Evolutionary conservation across 139 green algal species (phyloP), one percentile per base, ranked within the genome.

Genomic region (Helicosporidium sp.): DNA sequence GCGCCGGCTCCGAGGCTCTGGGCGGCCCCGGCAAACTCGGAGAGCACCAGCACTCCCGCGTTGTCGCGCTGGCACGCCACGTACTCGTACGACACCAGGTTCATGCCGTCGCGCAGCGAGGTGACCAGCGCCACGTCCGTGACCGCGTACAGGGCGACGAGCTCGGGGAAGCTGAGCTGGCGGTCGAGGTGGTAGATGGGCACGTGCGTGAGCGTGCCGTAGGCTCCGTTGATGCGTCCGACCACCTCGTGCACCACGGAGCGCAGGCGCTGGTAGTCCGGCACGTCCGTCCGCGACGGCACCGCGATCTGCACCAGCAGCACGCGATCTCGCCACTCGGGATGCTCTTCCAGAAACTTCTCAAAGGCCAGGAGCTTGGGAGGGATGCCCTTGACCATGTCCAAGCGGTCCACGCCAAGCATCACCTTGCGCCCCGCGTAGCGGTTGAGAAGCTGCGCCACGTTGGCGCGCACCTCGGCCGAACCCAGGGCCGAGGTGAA

Each of bases 321-420:
- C 49, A 93, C 75, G 54, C 72, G 63, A 62, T 94, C 82, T 1
- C 82, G 52, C 85, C 87, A 99, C 56, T 94, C 72, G 0, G 78
- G 74, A 53, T 95, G 74, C 69, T 97, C 87, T 54, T 93, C 80
- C 42, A 95, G 66, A 44, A 94, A 94, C 77, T 95, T 96, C 66
- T 97, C 90, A 73, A 93, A 96, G 13, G 87, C 89, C 33, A 99
- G 77, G 53, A 98, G 79, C 74, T 98, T 98, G 67, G 95, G 88
- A 0, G 89, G 89, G 40, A 99, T 99, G 65, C 90, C 90, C 66
- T 97, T 99, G 61, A 99, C 93, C 83, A 96, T 95, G 76, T 99
- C 89, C 46, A 99, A 66, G 23, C 89, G 70, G 67, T 99, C 89
- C 42, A 99, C 89, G 2, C 89, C 89, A 42, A 99, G 66, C 89